Evolutionary conservation across 768 basidiomycete species (phyloP), one percentile per base, ranked within the genome.

Genomic region (Rhodotorula graminis): DNA sequence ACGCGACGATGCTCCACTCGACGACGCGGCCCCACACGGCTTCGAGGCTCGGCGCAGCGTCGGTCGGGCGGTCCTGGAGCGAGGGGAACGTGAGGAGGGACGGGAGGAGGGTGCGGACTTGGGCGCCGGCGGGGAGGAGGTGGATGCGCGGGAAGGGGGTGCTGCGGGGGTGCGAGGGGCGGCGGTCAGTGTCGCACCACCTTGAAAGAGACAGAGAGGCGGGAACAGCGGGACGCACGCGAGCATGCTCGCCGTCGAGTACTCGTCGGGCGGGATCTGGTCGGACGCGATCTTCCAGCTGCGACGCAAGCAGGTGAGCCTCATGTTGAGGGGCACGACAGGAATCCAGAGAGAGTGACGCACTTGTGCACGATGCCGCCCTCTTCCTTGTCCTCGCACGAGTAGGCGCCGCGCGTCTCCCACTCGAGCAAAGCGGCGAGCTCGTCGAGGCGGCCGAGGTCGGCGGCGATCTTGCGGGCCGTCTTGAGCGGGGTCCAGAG

Each of bases 311-410:
- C 21, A 2, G 44, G 33, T 31, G 14, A 40, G 25, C 15, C 25
- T 9, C 12, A n/a, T n/a, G n/a, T n/a, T n/a, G n/a, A n/a, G n/a
- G n/a, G n/a, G n/a, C n/a, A n/a, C n/a, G n/a, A n/a, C n/a, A n/a
- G n/a, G n/a, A n/a, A n/a, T n/a, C n/a, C n/a, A 37, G 64, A 58
- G 21, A 10, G 46, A 33, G 25, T 27, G 37, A 61, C 66, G 27
- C 44, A 72, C 71, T 72, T 72, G 67, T 72, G 71, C 15, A 71
- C 64, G 1, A 75, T 16, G 0, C 70, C 70, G 12, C 74, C 74
- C 37, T 71, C 67, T 25, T 75, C 74, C 47, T 65, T 68, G 56
- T 75, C 74, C 37, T 75, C 70, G 42, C 71, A 64, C 27, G 47
- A 66, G 64, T 64, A 75, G 2, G 74, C 74, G 19, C 50, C 37